These are phyloP conservation scores for Colletotrichum coccodes DNA, from an alignment of 2,329 filamentous ascomycete genomes.

Conservation along the genomic window DNA sequence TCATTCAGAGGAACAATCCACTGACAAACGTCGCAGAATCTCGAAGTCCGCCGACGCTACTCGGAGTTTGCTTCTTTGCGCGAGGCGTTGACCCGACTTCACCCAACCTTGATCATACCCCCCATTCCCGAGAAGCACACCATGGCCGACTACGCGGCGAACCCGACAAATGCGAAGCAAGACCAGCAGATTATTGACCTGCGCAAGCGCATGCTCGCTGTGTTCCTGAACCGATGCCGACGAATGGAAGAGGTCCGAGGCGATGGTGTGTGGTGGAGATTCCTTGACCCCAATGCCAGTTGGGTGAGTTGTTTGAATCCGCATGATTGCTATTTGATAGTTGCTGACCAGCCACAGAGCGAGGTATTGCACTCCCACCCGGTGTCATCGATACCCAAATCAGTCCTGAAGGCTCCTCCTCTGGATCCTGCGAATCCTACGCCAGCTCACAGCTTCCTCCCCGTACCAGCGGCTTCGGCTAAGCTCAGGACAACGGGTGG, in stretches of 20 bases:
- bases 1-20: too few relatives aligned
- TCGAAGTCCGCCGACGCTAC: conserved; percentile 94
- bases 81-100: conserved; percentile 87
- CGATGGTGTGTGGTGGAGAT: conserved; percentile 97
- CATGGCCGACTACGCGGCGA: conserved; percentile 98
- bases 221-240: conserved; percentile 93
- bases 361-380: conserved; percentile 96
- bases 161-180: conserved; percentile 97
- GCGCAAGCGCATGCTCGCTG: conserved; percentile 94
- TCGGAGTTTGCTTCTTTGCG: conserved; percentile 95
- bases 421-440: conserved; percentile 94
- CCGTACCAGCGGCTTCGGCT: conserved; percentile 84
- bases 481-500: conserved; percentile 74
- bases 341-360: conserved; percentile 65
- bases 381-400: conserved; percentile 91
- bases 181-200: conserved; percentile 97
- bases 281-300: conserved; percentile 97
- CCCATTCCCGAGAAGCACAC: conserved; percentile 99
- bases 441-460: conserved; percentile 86
- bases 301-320: conserved; percentile 72
- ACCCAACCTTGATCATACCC: conserved; percentile 94
- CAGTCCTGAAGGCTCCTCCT: conserved; percentile 93
- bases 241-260: conserved; percentile 91
- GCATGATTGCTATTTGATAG: neutral
- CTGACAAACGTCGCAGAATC: conserved; percentile 68